Base-by-base conservation (phyloP, 495 filamentous ascomycete genomes). In the Xylaria intraflava region DNA sequence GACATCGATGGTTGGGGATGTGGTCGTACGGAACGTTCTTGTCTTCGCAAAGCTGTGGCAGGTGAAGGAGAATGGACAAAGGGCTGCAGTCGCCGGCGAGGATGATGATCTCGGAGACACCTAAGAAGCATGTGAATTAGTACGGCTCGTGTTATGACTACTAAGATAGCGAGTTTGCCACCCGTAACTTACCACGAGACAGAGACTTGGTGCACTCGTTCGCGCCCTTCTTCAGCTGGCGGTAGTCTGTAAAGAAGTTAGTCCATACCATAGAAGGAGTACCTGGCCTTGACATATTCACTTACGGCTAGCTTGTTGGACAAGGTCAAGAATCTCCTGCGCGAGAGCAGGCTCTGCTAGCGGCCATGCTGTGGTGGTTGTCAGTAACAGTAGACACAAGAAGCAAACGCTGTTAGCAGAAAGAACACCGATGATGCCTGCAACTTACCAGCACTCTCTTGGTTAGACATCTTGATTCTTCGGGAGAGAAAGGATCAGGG, bases 21-120 rank as follows among this genome's bases (percentile, higher is more conserved):
- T 91, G 86, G 64, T 86, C 83, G 70, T 89, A 87, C 29, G 77
- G 74, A 4, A 83, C 78, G 64, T 82, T 88, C 74, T 90, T 91
- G 73, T 90, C 87, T 65, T 93, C 89, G 60, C 80, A 84, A 19
- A 95, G 82, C 2, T 96, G 81, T 12, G 93, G 93, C 6, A 98
- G 76, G 72, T 96, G 93, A 20, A 98, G 81, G 44, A 97, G 79
- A 57, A 97, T 95, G 44, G 87, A 85, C n/a, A 95, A 75, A 22
- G 90, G 90, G 31, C 80, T 73, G 45, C 88, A 89, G 65, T 96
- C 92, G 41, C 89, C 90, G 40, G 92, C 90, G 38, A 96, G 80
- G 55, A 96, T 79, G 61, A 95, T 81, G 49, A 98, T 78, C 70
- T 97, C 93, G 61, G 83, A 79, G 58, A 88, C 88, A 70, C 93